Base-by-base conservation (phyloP, 768 basidiomycete species). In the Hygrocybe punicea region DNA sequence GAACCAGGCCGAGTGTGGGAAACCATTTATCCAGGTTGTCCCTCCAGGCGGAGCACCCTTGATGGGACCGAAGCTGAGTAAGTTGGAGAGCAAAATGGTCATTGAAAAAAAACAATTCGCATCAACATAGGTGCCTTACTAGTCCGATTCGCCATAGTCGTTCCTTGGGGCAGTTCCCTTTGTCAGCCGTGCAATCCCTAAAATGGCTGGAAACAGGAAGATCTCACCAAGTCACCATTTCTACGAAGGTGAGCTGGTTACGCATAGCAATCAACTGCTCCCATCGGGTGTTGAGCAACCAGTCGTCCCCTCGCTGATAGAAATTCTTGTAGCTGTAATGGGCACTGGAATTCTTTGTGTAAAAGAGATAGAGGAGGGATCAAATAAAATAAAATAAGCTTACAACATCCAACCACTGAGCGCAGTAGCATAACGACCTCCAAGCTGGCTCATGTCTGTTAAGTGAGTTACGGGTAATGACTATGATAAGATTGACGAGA, bases 81-180 rank as follows among this genome's bases (percentile, higher is more conserved):
- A n/a, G n/a, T n/a, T n/a, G 25, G 1, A 46, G 33, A 35, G 34
- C 23, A 23, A 33, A n/a, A 9, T n/a, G 2, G 34, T 16, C 17
- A 10, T 16, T n/a, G 21, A 21, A 5, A 3, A 13, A 13, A 48
- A 10, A 16, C 24, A 23, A 24, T 42, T 10, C 29, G 16, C 13
- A 19, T 10, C 13, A 42, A 11, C 21, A n/a, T n/a, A 3, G 21
- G 23, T 13, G 9, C 62, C 75, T 49, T 63, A 81, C 79, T 91
- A 89, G 64, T 85, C 81, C 1, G 86, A 86, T 73, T 91, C 89
- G 61, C 87, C 87, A 60, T 78, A 90, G 66, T 90, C 86, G 71
- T 91, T 91, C 79, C 80, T 81, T 44, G 9, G 21, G 44, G n/a
- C n/a, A n/a, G n/a, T n/a, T n/a, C n/a, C n/a, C n/a, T n/a, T n/a